Evolutionary conservation across 2,329 filamentous ascomycete species (phyloP).

Genomic region (Cladosporium oxysporum): DNA sequence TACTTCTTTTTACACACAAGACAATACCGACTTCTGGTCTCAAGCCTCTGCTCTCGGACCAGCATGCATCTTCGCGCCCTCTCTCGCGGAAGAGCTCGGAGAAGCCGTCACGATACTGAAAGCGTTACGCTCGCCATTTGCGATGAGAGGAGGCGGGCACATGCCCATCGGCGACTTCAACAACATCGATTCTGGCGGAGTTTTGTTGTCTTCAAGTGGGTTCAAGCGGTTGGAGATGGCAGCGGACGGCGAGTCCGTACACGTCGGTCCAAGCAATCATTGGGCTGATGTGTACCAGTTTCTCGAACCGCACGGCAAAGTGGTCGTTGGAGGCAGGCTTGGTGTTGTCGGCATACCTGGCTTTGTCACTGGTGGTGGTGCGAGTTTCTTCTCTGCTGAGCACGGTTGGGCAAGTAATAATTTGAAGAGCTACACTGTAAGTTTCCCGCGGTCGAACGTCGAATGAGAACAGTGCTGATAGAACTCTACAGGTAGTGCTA

Average conservation of each 20-base stretch:
- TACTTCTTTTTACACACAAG: conserved; percentile 23
- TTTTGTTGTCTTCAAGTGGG: conserved; percentile 15
- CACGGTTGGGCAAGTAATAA: conserved; percentile 35
- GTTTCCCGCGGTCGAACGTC: background rate
- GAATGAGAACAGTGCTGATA: background rate
- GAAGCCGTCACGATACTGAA: conserved; percentile 9
- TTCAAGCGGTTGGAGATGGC: conserved; percentile 19
- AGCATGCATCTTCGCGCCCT: conserved; percentile 18
- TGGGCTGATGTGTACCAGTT: conserved; percentile 49
- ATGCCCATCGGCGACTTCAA: conserved; percentile 14
- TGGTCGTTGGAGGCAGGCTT: conserved; percentile 49
- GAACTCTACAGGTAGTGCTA: conserved; percentile 9
- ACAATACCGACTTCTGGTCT: conserved; percentile 15
- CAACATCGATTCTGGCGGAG: conserved; percentile 23
- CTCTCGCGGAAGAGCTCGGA: conserved; percentile 6
- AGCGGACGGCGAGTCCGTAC: conserved; percentile 30
- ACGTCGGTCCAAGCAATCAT: conserved; percentile 48
- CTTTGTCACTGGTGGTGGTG: conserved; percentile 34
- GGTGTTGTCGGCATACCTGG: conserved; percentile 36
- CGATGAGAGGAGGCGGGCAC: conserved; percentile 20
- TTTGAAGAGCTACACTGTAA: conserved; percentile 31
- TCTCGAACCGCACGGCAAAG: conserved; percentile 44
- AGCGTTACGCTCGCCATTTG: conserved; percentile 9
- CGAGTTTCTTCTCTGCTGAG: conserved; percentile 32
- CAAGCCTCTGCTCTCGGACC: conserved; percentile 22